Evolutionary conservation across 257 asterid species (phyloP).

Genomic region (Leptodermis oblonga): DNA sequence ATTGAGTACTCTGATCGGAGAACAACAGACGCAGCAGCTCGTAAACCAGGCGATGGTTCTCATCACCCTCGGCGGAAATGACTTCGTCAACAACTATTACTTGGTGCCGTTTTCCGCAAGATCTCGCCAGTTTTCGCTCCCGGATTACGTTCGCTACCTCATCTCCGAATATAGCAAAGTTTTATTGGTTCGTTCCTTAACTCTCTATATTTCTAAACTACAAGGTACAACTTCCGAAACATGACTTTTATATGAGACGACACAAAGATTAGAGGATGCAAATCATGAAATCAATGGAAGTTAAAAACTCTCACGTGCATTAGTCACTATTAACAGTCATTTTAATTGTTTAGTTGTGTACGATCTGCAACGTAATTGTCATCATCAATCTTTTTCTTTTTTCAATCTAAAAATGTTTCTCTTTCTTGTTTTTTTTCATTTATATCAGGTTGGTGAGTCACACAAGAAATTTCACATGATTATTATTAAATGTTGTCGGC

Average conservation of each 20-base stretch:
- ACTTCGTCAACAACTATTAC: conserved; percentile 83
- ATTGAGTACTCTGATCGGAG: conserved; percentile 47
- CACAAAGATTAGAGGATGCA: too few relatives aligned
- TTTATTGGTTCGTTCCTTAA: conserved; percentile 32
- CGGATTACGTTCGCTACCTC: conserved; percentile 55
- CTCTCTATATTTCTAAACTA: too few relatives aligned
- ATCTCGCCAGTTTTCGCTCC: conserved; percentile 68
- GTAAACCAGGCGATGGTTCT: conserved; percentile 73
- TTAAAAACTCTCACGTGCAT: too few relatives aligned
- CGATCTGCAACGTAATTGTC: too few relatives aligned
- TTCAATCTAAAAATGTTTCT: background rate
- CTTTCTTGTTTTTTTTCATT: background rate
- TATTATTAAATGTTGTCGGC: conserved; percentile 1
- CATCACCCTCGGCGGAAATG: conserved; percentile 87
- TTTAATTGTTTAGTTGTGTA: too few relatives aligned
- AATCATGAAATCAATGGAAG: too few relatives aligned
- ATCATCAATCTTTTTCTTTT: too few relatives aligned
- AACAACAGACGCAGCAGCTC: conserved; percentile 34
- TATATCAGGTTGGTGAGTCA: conserved; percentile 1
- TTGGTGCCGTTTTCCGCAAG: conserved; percentile 77
- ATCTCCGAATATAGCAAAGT: conserved; percentile 70
- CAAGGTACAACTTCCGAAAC: too few relatives aligned
- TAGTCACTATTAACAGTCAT: too few relatives aligned
- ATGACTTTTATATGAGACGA: too few relatives aligned
- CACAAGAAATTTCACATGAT: conserved; percentile 10